Conservation (phyloP, 768 basidiomycete genomes). For the Pleurotus ostreatus region DNA sequence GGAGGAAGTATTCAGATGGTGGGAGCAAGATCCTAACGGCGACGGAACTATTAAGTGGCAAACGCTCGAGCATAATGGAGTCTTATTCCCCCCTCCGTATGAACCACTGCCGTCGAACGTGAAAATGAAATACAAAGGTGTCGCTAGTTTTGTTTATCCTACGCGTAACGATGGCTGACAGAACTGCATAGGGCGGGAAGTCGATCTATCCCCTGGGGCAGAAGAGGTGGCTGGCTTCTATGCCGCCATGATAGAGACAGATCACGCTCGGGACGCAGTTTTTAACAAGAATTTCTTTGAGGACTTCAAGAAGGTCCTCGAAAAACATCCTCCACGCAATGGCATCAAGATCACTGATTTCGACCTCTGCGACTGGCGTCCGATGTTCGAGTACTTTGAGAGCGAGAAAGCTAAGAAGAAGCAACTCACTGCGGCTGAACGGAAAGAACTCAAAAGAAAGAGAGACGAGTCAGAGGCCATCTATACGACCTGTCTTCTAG, state of each 20-base stretch:
- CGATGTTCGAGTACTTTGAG: conserved; percentile 93
- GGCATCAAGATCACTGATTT: conserved; percentile 73
- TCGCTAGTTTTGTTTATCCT: conserved; percentile 7
- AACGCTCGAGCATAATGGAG: conserved; percentile 92
- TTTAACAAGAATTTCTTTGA: conserved; percentile 97
- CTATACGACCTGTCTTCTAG: conserved; percentile 83
- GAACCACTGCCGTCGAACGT: conserved; percentile 75
- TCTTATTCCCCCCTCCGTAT: conserved; percentile 95
- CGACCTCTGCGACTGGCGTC: conserved; percentile 86
- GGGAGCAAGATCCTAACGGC: conserved; percentile 69
- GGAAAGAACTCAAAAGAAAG: conserved; percentile 85
- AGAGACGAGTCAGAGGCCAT: conserved; percentile 83
- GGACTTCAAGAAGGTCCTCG: conserved; percentile 78
- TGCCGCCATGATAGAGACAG: conserved; percentile 86
- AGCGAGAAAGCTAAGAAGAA: conserved; percentile 92
- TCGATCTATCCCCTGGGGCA: conserved; percentile 77
- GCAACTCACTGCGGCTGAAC: conserved; percentile 75
- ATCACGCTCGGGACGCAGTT: conserved; percentile 81
- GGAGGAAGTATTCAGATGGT: conserved; percentile 80
- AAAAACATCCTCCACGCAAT: conserved; percentile 79
- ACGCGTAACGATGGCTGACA: background rate
- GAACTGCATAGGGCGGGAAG: conserved; percentile 55
- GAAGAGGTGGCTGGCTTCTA: conserved; percentile 99
- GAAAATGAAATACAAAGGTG: conserved; percentile 96
- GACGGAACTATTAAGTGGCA: conserved; percentile 88